Evolutionary conservation across 2,329 filamentous ascomycete genomes (phyloP).

Genomic region (Hortaea sp.): DNA sequence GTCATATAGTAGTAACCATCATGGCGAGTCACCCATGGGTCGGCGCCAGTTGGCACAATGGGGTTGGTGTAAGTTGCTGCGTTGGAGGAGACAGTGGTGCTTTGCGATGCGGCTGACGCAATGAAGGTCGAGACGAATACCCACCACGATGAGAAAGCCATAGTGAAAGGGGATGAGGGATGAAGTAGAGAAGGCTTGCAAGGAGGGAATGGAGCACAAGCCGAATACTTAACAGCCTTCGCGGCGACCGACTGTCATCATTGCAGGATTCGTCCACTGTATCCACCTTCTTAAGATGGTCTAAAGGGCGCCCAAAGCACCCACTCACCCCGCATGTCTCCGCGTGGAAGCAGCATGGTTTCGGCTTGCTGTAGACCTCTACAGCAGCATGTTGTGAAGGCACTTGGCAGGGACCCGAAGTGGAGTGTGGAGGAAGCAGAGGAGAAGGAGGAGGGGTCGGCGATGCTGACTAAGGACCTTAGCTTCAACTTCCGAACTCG

Average conservation of each 20-base stretch:
- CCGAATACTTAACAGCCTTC: too few relatives aligned
- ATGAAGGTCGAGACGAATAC: too few relatives aligned
- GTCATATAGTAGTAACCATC: constrained; percentile 36
- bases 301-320: background rate
- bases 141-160: background rate
- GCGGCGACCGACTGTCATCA: too few relatives aligned
- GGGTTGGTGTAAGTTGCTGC: constrained; percentile 36
- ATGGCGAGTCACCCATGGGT: constrained; percentile 37
- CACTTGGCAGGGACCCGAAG: constrained; percentile 1
- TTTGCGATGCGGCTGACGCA: constrained; percentile 5
- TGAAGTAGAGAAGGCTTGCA: too few relatives aligned
- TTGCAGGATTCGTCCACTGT: too few relatives aligned
- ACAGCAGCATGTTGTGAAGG: background rate
- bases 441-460: too few relatives aligned
- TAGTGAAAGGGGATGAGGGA: too few relatives aligned
- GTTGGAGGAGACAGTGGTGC: constrained; percentile 6
- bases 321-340: background rate
- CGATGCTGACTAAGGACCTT: too few relatives aligned
- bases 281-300: too few relatives aligned
- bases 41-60: constrained; percentile 33
- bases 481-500: too few relatives aligned
- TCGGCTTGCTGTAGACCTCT: background rate
- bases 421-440: background rate
- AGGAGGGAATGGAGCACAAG: too few relatives aligned
- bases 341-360: background rate